Percentiles rank a stretch among this genome's conserved stretches.
Evolutionary conservation across 352 stramenopile genomes (phyloP).

Genomic region (Globisporangium sylvaticum): DNA sequence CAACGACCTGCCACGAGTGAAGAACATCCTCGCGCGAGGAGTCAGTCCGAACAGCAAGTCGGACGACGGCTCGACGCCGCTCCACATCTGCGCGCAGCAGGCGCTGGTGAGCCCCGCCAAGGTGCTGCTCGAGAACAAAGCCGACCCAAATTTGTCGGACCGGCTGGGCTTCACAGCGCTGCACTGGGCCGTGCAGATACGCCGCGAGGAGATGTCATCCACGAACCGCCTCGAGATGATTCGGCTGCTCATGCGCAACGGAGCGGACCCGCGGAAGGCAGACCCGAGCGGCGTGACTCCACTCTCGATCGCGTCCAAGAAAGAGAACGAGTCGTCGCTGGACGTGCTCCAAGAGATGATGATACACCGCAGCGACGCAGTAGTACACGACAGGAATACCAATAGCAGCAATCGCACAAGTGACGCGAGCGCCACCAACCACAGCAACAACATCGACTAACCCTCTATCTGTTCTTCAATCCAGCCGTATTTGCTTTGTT

Average conservation of each 20-base stretch:
- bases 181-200: slow-evolving; percentile 81
- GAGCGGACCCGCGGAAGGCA: slow-evolving; percentile 38
- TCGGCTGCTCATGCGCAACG: slow-evolving; percentile 53
- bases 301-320: slow-evolving; percentile 59
- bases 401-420: slow-evolving; percentile 12
- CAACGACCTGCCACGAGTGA: slow-evolving; percentile 62
- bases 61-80: slow-evolving; percentile 57
- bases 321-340: slow-evolving; percentile 60
- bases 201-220: slow-evolving; percentile 64
- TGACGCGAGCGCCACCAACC: slow-evolving; percentile 18
- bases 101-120: slow-evolving; percentile 53
- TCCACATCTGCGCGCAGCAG: slow-evolving; percentile 82
- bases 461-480: not conserved
- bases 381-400: not conserved
- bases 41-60: slow-evolving; percentile 48
- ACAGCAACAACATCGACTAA: slow-evolving; percentile 11
- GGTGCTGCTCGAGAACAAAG: slow-evolving; percentile 55
- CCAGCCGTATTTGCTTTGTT: not conserved
- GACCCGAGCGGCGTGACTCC: slow-evolving; percentile 53
- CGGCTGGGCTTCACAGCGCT: slow-evolving; percentile 69
- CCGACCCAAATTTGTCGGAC: slow-evolving; percentile 59
- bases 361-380: slow-evolving; percentile 3
- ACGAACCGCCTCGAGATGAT: slow-evolving; percentile 70
- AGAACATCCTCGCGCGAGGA: slow-evolving; percentile 52
- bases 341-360: slow-evolving; percentile 58